Percentiles rank a stretch among this genome's conserved stretches.
Evolutionary conservation across 176 grass and related monocot genomes (phyloP).

Genomic region (Musa schizocarpa): DNA sequence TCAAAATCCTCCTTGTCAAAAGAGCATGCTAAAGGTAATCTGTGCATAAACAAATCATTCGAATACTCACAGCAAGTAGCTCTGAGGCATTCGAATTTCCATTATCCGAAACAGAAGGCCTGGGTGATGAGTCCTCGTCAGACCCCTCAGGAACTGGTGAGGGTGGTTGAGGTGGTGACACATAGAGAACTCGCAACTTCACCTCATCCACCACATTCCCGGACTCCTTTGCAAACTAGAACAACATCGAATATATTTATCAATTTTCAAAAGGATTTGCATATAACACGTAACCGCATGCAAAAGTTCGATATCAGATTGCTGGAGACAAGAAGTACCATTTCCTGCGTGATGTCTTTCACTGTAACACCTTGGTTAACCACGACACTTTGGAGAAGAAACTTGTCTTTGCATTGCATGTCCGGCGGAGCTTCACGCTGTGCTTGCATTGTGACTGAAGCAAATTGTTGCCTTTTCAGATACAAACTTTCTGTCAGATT

Average conservation of each 20-base stretch:
- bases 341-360: slow-evolving; percentile 62
- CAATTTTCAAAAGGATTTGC: not conserved
- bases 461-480: not conserved
- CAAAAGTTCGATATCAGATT: not conserved
- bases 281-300: not conserved
- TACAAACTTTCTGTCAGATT: not conserved
- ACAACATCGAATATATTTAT: not conserved
- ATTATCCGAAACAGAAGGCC: slow-evolving; percentile 49
- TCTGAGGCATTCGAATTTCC: slow-evolving; percentile 35
- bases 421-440: slow-evolving; percentile 50
- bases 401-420: slow-evolving; percentile 94
- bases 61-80: slow-evolving; percentile 22
- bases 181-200: slow-evolving; percentile 71
- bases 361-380: slow-evolving; percentile 24
- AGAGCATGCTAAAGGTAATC: slow-evolving; percentile 3
- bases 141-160: slow-evolving; percentile 70
- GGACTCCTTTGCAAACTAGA: slow-evolving; percentile 66
- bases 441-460: slow-evolving; percentile 80
- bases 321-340: slow-evolving; percentile 36
- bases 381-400: slow-evolving; percentile 77
- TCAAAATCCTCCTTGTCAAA: slow-evolving; percentile 5
- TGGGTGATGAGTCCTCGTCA: slow-evolving; percentile 57
- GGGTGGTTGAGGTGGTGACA: slow-evolving; percentile 54
- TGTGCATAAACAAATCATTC: not conserved
- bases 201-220: slow-evolving; percentile 74